These are phyloP conservation scores for Hanseniaspora hatyaiensis DNA, from an alignment of 805 yeast genomes.

Conservation along the genomic window DNA sequence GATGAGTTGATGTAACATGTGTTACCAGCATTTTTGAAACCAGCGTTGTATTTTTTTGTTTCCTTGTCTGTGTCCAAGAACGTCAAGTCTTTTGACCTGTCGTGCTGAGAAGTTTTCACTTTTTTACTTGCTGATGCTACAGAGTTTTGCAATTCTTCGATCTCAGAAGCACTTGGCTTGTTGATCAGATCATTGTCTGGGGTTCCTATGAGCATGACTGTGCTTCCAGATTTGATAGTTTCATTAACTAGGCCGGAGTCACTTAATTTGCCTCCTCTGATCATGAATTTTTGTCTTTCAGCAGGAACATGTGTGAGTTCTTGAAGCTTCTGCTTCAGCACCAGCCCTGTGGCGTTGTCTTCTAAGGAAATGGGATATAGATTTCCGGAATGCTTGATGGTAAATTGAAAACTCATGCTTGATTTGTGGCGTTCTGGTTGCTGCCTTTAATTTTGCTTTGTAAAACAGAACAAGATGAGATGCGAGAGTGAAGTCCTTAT, in stretches of 20 bases:
- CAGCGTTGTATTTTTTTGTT: slow-evolving; percentile 35
- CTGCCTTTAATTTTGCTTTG: background rate
- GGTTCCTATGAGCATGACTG: slow-evolving; percentile 83
- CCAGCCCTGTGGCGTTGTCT: slow-evolving; percentile 34
- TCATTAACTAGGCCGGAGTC: slow-evolving; percentile 44
- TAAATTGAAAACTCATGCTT: slow-evolving; percentile 20
- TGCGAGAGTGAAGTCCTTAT: no score
- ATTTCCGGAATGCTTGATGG: slow-evolving; percentile 60
- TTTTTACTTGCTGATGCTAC: slow-evolving; percentile 1
- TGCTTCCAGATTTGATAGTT: slow-evolving; percentile 53
- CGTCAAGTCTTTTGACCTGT: slow-evolving; percentile 35
- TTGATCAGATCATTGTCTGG: slow-evolving; percentile 52
- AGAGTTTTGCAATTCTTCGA: slow-evolving; percentile 7
- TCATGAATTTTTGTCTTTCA: slow-evolving; percentile 77
- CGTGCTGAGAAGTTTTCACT: slow-evolving; percentile 4
- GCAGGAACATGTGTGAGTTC: slow-evolving; percentile 72
- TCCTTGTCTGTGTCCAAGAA: slow-evolving; percentile 48
- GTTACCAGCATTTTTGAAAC: slow-evolving; percentile 87
- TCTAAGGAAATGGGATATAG: slow-evolving; percentile 38
- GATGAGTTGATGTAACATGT: slow-evolving; percentile 90
- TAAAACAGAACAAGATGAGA: no score
- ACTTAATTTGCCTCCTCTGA: slow-evolving; percentile 76
- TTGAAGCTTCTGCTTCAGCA: slow-evolving; percentile 55
- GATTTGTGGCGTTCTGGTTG: background rate
- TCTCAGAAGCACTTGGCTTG: slow-evolving; percentile 31